Percentiles rank a stretch among this genome's conserved stretches.
Conservation (phyloP, 2,329 filamentous ascomycete species). For the Chaetomiaceae sp. region DNA sequence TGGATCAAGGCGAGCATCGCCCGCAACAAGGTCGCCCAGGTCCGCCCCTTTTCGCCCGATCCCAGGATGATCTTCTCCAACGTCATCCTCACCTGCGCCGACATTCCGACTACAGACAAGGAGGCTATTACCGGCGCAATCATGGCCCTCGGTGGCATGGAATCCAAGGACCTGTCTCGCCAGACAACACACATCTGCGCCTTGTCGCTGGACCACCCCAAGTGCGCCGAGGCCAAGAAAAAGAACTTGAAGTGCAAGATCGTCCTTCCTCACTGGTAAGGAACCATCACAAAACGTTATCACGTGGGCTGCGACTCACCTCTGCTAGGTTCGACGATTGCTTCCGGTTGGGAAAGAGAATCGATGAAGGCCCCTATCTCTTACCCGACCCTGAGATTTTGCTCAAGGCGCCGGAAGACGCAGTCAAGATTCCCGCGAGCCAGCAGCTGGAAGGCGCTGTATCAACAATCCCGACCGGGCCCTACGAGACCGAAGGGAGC, state of each 20-base stretch:
- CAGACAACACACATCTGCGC: constrained; percentile 87
- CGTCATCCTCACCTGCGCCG: constrained; percentile 75
- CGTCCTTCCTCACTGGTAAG: constrained; percentile 83
- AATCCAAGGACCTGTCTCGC: constrained; percentile 65
- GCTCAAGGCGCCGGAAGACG: constrained; percentile 51
- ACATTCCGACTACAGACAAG: constrained; percentile 80
- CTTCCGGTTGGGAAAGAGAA: constrained; percentile 84
- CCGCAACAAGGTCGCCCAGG: constrained; percentile 67
- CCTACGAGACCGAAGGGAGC: constrained; percentile 37
- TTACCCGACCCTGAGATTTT: constrained; percentile 84
- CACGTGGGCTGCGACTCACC: neutral
- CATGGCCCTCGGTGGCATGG: constrained; percentile 81
- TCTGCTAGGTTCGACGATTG: constrained; percentile 87
- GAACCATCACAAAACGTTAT: neutral
- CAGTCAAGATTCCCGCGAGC: constrained; percentile 53
- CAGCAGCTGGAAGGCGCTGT: constrained; percentile 65
- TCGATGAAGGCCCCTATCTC: constrained; percentile 80
- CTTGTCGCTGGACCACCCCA: constrained; percentile 67
- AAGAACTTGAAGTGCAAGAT: constrained; percentile 73
- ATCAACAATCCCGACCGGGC: constrained; percentile 43
- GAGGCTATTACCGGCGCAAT: constrained; percentile 90
- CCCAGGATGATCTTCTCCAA: constrained; percentile 85
- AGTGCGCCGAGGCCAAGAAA: constrained; percentile 57
- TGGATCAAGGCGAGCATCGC: constrained; percentile 73
- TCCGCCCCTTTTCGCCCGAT: constrained; percentile 84